These are phyloP conservation scores for Neurospora hispaniola DNA, from an alignment of 495 filamentous ascomycete species.

Conservation along the genomic window DNA sequence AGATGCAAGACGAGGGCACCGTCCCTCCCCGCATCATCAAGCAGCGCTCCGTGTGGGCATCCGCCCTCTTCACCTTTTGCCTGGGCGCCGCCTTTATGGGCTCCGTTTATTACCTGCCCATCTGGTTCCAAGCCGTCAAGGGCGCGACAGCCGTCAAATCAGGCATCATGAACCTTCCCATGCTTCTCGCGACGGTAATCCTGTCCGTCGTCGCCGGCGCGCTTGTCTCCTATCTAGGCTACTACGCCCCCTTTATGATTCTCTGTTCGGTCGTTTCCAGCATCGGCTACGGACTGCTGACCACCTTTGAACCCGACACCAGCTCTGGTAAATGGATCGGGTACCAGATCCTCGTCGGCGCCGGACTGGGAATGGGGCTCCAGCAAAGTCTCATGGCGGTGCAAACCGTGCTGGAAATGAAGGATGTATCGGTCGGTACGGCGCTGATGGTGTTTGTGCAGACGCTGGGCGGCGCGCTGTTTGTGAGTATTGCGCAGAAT, in stretches of 20 bases:
- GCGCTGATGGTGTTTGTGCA: constrained; percentile 60
- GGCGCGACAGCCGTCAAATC: constrained; percentile 54
- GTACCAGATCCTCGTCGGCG: constrained; percentile 60
- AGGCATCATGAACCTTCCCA: constrained; percentile 68
- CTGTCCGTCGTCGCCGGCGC: constrained; percentile 51
- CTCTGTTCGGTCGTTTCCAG: constrained; percentile 45
- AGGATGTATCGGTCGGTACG: constrained; percentile 58
- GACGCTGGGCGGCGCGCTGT: constrained; percentile 60
- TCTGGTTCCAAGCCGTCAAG: constrained; percentile 87
- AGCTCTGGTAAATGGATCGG: constrained; percentile 59
- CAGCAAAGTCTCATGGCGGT: constrained; percentile 58
- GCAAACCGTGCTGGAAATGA: constrained; percentile 51
- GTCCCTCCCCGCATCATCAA: constrained; percentile 59
- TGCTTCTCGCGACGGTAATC: constrained; percentile 55
- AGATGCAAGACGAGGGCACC: constrained; percentile 56
- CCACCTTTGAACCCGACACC: constrained; percentile 49
- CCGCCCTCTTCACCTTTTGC: constrained; percentile 42
- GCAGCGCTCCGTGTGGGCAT: constrained; percentile 55
- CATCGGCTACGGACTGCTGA: constrained; percentile 61
- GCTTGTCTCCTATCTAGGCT: constrained; percentile 51
- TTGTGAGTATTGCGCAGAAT: constrained; percentile 66
- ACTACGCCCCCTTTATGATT: constrained; percentile 70
- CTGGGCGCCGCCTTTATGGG: constrained; percentile 57
- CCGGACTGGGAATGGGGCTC: constrained; percentile 58
- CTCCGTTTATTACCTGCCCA: constrained; percentile 63